phyloP scores from a whole-genome alignment of 345 rosid genomes.

The Arabis hirsuta region DNA sequence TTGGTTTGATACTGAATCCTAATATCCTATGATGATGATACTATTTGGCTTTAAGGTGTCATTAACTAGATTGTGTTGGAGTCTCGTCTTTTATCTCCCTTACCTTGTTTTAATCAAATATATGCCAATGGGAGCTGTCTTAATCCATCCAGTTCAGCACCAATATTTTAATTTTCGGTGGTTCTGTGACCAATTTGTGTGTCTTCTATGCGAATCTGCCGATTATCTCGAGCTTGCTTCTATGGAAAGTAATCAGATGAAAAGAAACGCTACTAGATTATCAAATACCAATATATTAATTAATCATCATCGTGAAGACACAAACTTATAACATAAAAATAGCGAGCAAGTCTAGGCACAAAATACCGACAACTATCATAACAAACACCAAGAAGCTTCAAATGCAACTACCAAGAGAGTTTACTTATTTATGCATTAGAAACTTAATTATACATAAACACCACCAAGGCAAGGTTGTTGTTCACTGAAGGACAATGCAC shows the following conservation, averaged over 20 bases:
- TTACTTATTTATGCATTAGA: constrained; percentile 43
- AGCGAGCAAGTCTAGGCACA: constrained; percentile 11
- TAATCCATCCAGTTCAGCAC: no score
- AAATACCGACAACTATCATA: constrained; percentile 22
- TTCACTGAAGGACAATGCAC: constrained; percentile 80
- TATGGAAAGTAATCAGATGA: not conserved
- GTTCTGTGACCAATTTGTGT: no score
- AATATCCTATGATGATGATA: not conserved
- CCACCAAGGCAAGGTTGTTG: constrained; percentile 11
- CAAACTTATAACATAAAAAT: not conserved
- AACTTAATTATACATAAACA: constrained; percentile 32
- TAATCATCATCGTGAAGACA: not conserved
- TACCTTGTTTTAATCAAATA: no score
- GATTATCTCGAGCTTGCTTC: not conserved
- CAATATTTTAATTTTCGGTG: no score
- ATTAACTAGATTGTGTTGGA: not conserved
- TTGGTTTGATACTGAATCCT: constrained; percentile 22
- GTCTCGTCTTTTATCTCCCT: no score
- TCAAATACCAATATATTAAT: not conserved
- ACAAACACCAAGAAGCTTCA: constrained; percentile 33
- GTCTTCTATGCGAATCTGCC: no score
- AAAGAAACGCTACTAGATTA: no score
- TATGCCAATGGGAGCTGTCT: no score
- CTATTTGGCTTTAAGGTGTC: constrained; percentile 7
- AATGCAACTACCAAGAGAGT: constrained; percentile 40